Conservation (phyloP, 2,329 filamentous ascomycete genomes). For the Cercospora citrullina region DNA sequence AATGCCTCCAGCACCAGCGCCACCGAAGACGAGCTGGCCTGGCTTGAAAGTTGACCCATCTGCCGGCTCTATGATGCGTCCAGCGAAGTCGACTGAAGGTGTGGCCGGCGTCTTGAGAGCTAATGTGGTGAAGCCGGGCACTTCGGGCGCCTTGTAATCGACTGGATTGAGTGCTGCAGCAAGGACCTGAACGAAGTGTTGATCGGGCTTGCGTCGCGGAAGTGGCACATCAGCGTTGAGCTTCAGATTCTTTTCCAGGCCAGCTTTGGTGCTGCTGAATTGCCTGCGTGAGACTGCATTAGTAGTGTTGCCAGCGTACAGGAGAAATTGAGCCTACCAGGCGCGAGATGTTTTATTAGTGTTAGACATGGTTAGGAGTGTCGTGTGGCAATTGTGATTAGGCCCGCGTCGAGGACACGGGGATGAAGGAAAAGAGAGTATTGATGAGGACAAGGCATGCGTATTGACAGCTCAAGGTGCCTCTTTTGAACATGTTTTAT, state of each 20-base stretch:
- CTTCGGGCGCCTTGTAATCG: conserved; percentile 64
- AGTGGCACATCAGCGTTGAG: conserved; percentile 47
- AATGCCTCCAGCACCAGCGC: conserved; percentile 36
- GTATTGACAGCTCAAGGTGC: not conserved
- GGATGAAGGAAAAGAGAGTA: not conserved
- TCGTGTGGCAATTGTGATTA: not conserved
- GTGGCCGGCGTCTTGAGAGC: conserved; percentile 46
- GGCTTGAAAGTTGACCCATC: conserved; percentile 34
- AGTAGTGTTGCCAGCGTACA: not conserved
- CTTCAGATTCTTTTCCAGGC: conserved; percentile 56
- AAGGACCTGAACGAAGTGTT: conserved; percentile 58
- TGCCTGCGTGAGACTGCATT: conserved; percentile 43
- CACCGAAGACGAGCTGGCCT: conserved; percentile 46
- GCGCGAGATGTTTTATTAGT: conserved; percentile 53
- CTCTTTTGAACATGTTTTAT: not conserved
- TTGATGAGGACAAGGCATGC: not conserved
- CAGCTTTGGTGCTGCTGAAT: conserved; percentile 49
- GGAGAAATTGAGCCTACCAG: conserved; percentile 32
- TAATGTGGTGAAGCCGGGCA: conserved; percentile 44
- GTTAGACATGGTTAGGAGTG: conserved; percentile 10
- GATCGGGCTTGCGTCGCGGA: conserved; percentile 40
- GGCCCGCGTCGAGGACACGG: not conserved
- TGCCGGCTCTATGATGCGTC: conserved; percentile 49
- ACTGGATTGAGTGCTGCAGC: conserved; percentile 57
- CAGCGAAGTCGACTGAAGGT: conserved; percentile 55